Evolutionary conservation across 2,329 filamentous ascomycete species (phyloP).

Genomic region (Talaromyces albobiverticillius): DNA sequence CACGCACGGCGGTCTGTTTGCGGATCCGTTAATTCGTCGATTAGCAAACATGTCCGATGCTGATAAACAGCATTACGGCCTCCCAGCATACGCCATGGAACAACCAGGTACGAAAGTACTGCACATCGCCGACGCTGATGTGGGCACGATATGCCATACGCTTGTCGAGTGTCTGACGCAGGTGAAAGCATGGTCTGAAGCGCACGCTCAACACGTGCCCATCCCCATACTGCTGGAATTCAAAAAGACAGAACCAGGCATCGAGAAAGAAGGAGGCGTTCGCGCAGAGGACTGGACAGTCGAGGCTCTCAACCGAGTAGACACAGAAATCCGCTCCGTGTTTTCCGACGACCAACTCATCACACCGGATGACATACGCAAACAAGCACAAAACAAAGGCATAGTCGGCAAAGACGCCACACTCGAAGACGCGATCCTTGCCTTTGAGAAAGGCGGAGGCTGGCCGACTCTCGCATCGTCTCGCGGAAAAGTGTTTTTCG

Average conservation of each 20-base stretch:
- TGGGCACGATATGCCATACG: constrained; percentile 13
- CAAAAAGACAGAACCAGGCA: constrained; percentile 11
- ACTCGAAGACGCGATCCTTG: constrained; percentile 15
- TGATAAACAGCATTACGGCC: constrained; percentile 10
- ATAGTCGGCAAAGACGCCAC: background rate
- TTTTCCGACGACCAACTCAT: constrained; percentile 13
- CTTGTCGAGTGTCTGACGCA: constrained; percentile 15
- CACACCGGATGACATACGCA: constrained; percentile 14
- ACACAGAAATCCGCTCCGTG: constrained; percentile 15
- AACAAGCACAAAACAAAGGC: constrained; percentile 4
- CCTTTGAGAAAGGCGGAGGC: constrained; percentile 9
- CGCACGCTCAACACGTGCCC: constrained; percentile 9
- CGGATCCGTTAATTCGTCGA: constrained; percentile 14
- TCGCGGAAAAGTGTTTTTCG: constrained; percentile 14
- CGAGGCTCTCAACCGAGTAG: constrained; percentile 11
- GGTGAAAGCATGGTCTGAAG: constrained; percentile 10
- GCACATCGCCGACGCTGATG: constrained; percentile 16
- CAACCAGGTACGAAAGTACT: constrained; percentile 16
- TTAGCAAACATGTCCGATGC: constrained; percentile 14
- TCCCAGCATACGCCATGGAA: constrained; percentile 8
- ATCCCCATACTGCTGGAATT: constrained; percentile 17
- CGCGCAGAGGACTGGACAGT: constrained; percentile 13
- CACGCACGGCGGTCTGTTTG: constrained; percentile 10
- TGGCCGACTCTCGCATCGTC: constrained; percentile 12
- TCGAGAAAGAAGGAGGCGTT: constrained; percentile 13